phyloP scores from a whole-genome alignment of 345 rosid species.

The Aquilaria sinensis region DNA sequence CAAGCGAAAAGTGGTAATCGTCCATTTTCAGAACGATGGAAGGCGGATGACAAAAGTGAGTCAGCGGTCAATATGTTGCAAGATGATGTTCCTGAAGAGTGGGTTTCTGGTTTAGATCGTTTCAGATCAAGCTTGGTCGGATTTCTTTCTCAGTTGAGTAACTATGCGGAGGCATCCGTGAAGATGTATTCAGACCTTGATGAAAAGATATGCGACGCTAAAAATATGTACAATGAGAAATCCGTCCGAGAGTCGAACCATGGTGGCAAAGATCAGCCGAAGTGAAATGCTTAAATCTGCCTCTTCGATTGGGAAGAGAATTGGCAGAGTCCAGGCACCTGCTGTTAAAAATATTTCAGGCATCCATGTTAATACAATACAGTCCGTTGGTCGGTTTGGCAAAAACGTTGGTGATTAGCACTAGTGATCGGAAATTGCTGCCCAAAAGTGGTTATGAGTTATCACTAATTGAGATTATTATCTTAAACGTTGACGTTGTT shows the following conservation, averaged over 20 bases:
- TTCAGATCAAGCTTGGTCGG: conserved; percentile 50
- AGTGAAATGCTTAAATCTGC: conserved; percentile 18
- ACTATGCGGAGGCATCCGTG: conserved; percentile 50
- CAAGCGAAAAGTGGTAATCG: conserved; percentile 34
- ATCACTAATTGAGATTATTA: no score
- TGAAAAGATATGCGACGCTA: conserved; percentile 38
- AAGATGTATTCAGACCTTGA: conserved; percentile 43
- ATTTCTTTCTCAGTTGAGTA: conserved; percentile 46
- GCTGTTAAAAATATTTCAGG: no score
- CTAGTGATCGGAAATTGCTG: no score
- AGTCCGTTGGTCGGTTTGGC: no score
- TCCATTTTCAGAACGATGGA: conserved; percentile 19
- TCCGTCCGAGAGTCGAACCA: conserved; percentile 20
- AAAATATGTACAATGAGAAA: conserved; percentile 25
- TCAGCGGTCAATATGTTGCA: conserved; percentile 29
- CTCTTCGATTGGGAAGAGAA: no score
- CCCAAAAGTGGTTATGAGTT: no score
- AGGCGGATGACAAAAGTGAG: conserved; percentile 31
- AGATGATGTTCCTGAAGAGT: conserved; percentile 54
- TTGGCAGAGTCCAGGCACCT: no score
- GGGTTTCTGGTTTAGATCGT: conserved; percentile 42
- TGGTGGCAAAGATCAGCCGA: conserved; percentile 10
- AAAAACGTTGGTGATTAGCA: no score
- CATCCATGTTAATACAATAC: no score
- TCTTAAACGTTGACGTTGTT: no score